Percentiles rank a stretch among this genome's conserved stretches.
These are phyloP conservation scores for Apophysomyces variabilis DNA, from an alignment of 371 early-diverging fungal genomes.

Conservation along the genomic window DNA sequence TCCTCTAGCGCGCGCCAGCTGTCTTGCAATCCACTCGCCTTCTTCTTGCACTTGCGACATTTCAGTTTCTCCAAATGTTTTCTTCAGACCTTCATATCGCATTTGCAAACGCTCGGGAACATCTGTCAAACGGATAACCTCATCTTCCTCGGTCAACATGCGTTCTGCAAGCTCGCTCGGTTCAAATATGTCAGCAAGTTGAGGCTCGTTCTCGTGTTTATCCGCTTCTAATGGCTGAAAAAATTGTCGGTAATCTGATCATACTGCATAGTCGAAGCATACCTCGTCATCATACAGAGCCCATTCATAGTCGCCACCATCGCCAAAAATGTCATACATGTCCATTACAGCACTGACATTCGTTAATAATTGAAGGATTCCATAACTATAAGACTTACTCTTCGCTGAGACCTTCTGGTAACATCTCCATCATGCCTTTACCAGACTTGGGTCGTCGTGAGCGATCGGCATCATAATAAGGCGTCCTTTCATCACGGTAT, in stretches of 20 bases:
- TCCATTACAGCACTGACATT: constrained; percentile 74
- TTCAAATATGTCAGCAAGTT: constrained; percentile 85
- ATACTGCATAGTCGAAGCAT: neutral
- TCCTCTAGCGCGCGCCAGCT: constrained; percentile 37
- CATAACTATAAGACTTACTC: constrained; percentile 27
- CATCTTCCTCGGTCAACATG: constrained; percentile 93
- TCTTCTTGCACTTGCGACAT: constrained; percentile 63
- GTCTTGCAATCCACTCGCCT: constrained; percentile 59
- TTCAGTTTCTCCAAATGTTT: constrained; percentile 36
- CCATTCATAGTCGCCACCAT: constrained; percentile 88
- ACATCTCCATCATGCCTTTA: constrained; percentile 46
- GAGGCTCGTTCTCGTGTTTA: constrained; percentile 53
- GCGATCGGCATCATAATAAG: constrained; percentile 38
- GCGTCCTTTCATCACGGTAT: constrained; percentile 40
- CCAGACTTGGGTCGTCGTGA: constrained; percentile 40
- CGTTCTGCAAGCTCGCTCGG: constrained; percentile 87
- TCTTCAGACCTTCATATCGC: constrained; percentile 56
- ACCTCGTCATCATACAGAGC: constrained; percentile 66
- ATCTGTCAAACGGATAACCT: constrained; percentile 85
- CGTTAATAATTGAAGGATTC: neutral
- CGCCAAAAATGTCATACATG: constrained; percentile 90
- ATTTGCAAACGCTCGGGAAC: constrained; percentile 94
- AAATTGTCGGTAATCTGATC: neutral
- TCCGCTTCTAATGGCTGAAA: constrained; percentile 15
- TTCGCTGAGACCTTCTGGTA: constrained; percentile 50